Evolutionary conservation across 75 land plant species (phyloP), one percentile per base, ranked within the genome.

Genomic region (Larix kaempferi): DNA sequence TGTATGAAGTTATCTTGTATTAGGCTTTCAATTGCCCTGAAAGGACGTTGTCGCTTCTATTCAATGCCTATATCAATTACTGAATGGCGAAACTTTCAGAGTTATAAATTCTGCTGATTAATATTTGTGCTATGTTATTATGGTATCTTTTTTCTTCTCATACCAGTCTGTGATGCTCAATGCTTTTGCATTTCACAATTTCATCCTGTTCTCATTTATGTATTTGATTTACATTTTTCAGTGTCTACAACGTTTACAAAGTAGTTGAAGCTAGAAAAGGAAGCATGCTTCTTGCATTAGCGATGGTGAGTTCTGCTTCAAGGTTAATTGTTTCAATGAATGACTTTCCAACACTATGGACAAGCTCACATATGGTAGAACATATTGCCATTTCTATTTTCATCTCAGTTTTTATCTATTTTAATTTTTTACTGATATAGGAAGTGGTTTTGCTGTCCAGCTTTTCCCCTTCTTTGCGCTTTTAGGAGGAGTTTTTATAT

Each of bases 251-350:
- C 88, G 98, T 98, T 22, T 82, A 89, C 79, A 88, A 90, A 77
- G 98, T 95, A 63, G 95, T 98, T 63, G 79, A 82, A 80, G 84
- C 89, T 77, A 89, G 91, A 76, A 89, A 86, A 74, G 89, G 98
- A 83, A 98, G 87, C 83, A 93, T 98, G 92, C 73, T 87, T 52
- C 63, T 80, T 71, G 99, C 99, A 57, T 82, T 98, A 77, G 99
- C 99, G 69, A 98, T 98, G 99, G 99, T 98, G 86, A 78, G 26
- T 81, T 23, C 17, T 37, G 59, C 58, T 7, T 33, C 26, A 33
- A 61, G 41, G 14, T 41, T 39, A 23, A 2, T 60, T 59, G 16
- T 55, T 60, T 64, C 13, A 6, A 73, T 73, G 35, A 39, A 11
- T 52, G 35, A 29, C 33, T 19, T 44, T 44, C 3, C n/a, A 19